phyloP scores from a whole-genome alignment of 2,329 filamentous ascomycete species.

The Aspergillus texensis region DNA sequence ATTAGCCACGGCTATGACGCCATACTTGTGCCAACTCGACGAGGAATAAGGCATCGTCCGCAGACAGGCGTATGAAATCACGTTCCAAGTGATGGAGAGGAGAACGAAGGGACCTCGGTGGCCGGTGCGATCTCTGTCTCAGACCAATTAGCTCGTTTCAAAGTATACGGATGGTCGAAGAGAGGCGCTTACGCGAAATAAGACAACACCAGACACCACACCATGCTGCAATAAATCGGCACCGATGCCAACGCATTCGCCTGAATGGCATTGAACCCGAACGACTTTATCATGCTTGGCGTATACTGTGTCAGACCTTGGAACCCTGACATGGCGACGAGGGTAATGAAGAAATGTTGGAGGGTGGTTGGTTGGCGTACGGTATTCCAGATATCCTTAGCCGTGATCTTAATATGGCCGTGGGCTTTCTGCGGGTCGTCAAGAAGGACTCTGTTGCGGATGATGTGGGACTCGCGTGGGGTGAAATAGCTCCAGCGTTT shows the following conservation, averaged over 20 bases:
- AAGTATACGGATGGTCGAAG: background rate
- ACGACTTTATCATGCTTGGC: constrained; percentile 16
- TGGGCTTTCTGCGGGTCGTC: constrained; percentile 15
- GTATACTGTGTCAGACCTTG: constrained; percentile 9
- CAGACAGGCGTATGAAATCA: constrained; percentile 42
- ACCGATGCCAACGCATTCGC: constrained; percentile 17
- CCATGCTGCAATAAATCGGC: constrained; percentile 7
- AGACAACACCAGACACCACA: constrained; percentile 10
- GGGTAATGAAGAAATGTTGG: constrained; percentile 16
- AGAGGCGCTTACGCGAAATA: constrained; percentile 8
- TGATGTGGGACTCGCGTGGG: constrained; percentile 14
- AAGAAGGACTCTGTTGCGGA: constrained; percentile 14
- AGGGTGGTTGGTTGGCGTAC: constrained; percentile 13
- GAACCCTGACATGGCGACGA: constrained; percentile 5
- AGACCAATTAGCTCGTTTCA: background rate
- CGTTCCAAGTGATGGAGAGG: constrained; percentile 39
- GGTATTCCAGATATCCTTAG: background rate
- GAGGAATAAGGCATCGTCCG: constrained; percentile 27
- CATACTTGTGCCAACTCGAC: constrained; percentile 34
- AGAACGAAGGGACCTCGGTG: constrained; percentile 41
- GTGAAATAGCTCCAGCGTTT: constrained; percentile 9
- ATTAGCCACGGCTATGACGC: constrained; percentile 31
- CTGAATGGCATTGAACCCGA: constrained; percentile 12
- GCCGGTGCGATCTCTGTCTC: constrained; percentile 29
- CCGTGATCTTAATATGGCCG: constrained; percentile 7